Percentiles rank a stretch among this genome's conserved stretches.
These are phyloP conservation scores for Verticillium tricorpus DNA, from an alignment of 2,329 filamentous ascomycete species.

Conservation along the genomic window DNA sequence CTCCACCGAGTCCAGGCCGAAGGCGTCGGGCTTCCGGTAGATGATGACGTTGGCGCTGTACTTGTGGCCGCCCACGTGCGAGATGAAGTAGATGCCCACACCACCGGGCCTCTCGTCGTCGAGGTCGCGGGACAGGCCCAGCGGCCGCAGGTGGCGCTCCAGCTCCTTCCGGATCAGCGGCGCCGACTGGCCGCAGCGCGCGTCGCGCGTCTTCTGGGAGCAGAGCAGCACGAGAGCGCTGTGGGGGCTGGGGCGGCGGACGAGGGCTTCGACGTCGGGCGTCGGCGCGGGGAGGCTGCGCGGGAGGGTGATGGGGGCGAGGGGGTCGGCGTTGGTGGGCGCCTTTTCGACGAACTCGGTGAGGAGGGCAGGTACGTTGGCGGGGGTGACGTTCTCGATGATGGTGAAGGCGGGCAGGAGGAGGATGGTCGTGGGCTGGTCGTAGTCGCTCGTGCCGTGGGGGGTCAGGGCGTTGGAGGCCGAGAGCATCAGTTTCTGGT, in stretches of 20 bases:
- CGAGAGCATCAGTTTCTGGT: slow-evolving; percentile 78
- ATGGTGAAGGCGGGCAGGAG: slow-evolving; percentile 81
- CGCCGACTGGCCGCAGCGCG: slow-evolving; percentile 88
- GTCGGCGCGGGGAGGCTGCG: slow-evolving; percentile 25
- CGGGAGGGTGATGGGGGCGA: slow-evolving; percentile 37
- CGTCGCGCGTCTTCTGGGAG: slow-evolving; percentile 90
- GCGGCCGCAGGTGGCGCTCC: slow-evolving; percentile 78
- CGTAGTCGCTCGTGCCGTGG: slow-evolving; percentile 57
- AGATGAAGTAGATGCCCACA: slow-evolving; percentile 94
- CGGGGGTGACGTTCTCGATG: slow-evolving; percentile 78
- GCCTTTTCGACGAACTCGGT: slow-evolving; percentile 62
- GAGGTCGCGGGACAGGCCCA: slow-evolving; percentile 81
- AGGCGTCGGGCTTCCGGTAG: slow-evolving; percentile 64
- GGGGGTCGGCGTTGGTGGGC: slow-evolving; percentile 69
- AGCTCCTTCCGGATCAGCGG: slow-evolving; percentile 85
- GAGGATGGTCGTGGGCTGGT: slow-evolving; percentile 70
- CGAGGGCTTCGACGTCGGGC: slow-evolving; percentile 2
- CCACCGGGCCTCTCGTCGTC: slow-evolving; percentile 87
- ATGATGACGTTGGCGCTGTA: slow-evolving; percentile 93
- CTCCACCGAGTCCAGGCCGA: slow-evolving; percentile 44
- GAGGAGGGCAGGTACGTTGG: slow-evolving; percentile 67
- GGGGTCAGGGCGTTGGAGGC: slow-evolving; percentile 88
- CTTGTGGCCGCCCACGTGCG: slow-evolving; percentile 94
- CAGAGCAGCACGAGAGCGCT: slow-evolving; percentile 86
- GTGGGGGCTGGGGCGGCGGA: slow-evolving; percentile 70